These are phyloP conservation scores for Obelidium mucronatum DNA, from an alignment of 192 early-diverging fungal genomes.

Conservation along the genomic window DNA sequence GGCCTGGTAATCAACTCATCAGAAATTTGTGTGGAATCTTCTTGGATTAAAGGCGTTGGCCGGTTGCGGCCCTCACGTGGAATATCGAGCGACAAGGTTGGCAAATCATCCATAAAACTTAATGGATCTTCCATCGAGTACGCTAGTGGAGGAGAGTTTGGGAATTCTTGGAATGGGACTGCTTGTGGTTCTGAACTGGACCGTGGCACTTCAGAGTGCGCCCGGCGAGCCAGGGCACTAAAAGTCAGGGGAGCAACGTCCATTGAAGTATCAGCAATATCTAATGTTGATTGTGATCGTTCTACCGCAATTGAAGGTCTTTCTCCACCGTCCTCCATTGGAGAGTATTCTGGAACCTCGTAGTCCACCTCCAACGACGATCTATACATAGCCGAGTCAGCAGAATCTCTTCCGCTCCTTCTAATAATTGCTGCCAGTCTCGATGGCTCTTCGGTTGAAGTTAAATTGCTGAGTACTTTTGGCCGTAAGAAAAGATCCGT, in stretches of 20 bases:
- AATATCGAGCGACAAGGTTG: too few relatives aligned
- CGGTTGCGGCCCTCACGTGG: too few relatives aligned
- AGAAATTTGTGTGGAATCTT: too few relatives aligned
- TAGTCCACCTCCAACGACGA: neutral
- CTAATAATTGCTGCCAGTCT: neutral
- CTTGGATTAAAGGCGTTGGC: too few relatives aligned
- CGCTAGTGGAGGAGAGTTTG: neutral
- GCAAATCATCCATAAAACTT: too few relatives aligned
- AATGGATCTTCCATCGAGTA: too few relatives aligned
- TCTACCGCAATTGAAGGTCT: too few relatives aligned
- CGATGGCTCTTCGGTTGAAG: too few relatives aligned
- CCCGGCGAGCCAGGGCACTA: neutral
- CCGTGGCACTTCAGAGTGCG: neutral
- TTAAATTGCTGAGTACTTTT: conserved; percentile 18
- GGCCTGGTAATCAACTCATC: too few relatives aligned
- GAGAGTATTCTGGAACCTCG: neutral
- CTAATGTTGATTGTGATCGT: too few relatives aligned
- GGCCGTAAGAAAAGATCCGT: conserved; percentile 2
- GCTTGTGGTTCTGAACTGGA: neutral
- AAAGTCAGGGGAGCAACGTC: neutral
- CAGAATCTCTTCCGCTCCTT: neutral
- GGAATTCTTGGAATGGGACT: neutral
- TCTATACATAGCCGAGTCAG: neutral
- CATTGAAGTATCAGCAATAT: too few relatives aligned
- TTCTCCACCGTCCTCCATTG: neutral